Percentiles rank a stretch among this genome's conserved stretches.
phyloP scores from a whole-genome alignment of 805 yeast genomes.

The Teunomyces panamensis region DNA sequence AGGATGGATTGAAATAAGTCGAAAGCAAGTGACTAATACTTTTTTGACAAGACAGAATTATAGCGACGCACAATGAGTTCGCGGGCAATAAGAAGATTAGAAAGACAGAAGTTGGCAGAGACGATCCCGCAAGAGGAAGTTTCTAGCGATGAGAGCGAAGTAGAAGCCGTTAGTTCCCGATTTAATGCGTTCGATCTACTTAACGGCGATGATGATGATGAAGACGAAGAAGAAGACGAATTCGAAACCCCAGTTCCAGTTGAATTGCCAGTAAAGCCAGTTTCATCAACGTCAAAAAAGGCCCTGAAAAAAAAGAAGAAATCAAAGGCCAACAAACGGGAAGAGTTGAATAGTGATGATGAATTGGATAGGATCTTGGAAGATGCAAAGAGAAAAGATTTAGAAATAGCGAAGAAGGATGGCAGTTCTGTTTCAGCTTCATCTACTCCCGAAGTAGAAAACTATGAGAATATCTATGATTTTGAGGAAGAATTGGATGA shows the following conservation, averaged over 20 bases:
- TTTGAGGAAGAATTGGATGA: constrained; percentile 21
- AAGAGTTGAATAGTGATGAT: constrained; percentile 45
- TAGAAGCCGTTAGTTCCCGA: constrained; percentile 11
- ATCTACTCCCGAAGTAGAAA: constrained; percentile 13
- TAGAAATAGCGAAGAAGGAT: constrained; percentile 4
- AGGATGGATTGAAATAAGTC: neutral
- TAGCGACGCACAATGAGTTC: constrained; percentile 19
- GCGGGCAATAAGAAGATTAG: constrained; percentile 22
- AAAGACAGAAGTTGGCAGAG: constrained; percentile 20
- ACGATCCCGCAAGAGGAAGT: constrained; percentile 7
- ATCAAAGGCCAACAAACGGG: constrained; percentile 9
- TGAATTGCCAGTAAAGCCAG: constrained; percentile 13
- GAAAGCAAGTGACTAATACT: neutral
- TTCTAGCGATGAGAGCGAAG: constrained; percentile 15
- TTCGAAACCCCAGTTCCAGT: constrained; percentile 15
- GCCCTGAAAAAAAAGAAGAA: constrained; percentile 16
- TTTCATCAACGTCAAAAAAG: constrained; percentile 17
- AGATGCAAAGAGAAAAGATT: constrained; percentile 33
- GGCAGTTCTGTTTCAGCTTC: constrained; percentile 10
- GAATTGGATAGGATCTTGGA: constrained; percentile 56
- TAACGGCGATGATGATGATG: constrained; percentile 25
- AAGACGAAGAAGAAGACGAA: constrained; percentile 14
- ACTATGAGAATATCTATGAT: constrained; percentile 13
- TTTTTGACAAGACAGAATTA: neutral
- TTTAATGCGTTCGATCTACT: constrained; percentile 48